These are phyloP conservation scores for Cordyceps militaris DNA, from an alignment of 2,329 filamentous ascomycete species.

Conservation along the genomic window DNA sequence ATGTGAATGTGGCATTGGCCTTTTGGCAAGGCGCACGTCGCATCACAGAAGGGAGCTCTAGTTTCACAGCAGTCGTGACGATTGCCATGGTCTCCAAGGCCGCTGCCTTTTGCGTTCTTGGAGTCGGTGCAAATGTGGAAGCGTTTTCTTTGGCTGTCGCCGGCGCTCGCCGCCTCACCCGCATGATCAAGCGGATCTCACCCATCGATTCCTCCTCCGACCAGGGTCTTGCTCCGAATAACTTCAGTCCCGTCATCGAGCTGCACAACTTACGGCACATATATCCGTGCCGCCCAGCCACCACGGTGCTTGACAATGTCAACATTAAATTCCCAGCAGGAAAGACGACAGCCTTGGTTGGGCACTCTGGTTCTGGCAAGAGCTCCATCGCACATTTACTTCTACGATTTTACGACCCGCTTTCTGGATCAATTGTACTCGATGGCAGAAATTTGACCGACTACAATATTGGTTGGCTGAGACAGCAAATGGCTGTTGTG, in stretches of 20 bases:
- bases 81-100: slow-evolving; percentile 10
- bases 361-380: slow-evolving; percentile 44
- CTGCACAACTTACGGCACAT: slow-evolving; percentile 38
- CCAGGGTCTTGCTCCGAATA: background rate
- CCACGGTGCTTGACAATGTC: slow-evolving; percentile 30
- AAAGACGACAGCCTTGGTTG: slow-evolving; percentile 45
- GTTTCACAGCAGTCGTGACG: slow-evolving; percentile 27
- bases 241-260: slow-evolving; percentile 30
- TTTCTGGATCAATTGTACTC: slow-evolving; percentile 30
- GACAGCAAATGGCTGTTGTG: slow-evolving; percentile 39
- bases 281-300: slow-evolving; percentile 44
- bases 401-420: slow-evolving; percentile 47
- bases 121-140: slow-evolving; percentile 18
- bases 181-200: slow-evolving; percentile 27
- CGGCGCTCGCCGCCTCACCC: slow-evolving; percentile 28
- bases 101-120: slow-evolving; percentile 10
- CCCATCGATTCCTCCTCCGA: slow-evolving; percentile 27
- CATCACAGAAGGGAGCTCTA: slow-evolving; percentile 25
- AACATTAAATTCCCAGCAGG: slow-evolving; percentile 31
- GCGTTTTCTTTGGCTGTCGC: slow-evolving; percentile 27
- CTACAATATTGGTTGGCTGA: slow-evolving; percentile 38
- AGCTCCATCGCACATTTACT: slow-evolving; percentile 42
- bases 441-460: slow-evolving; percentile 30
- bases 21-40: slow-evolving; percentile 35
- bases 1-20: slow-evolving; percentile 29